phyloP scores from a whole-genome alignment of 2,329 filamentous ascomycete species.

The Lachnellula occidentalis region DNA sequence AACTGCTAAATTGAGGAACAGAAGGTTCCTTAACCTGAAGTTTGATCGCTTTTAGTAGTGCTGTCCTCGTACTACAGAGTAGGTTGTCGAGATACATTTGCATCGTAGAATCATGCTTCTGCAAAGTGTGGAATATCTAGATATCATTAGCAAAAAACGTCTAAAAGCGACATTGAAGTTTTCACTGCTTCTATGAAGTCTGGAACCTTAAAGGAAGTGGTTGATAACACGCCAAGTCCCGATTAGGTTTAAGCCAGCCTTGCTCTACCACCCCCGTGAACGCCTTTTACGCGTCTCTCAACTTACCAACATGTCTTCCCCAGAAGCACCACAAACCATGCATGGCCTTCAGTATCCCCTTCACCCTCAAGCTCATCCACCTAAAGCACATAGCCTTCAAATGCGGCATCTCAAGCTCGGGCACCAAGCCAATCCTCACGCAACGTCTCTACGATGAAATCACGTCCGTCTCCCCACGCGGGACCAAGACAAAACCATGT shows the following conservation, averaged over 20 bases:
- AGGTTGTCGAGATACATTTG: no score
- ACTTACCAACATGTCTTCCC: not conserved
- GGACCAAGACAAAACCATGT: constrained; percentile 10
- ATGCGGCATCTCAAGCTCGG: constrained; percentile 54
- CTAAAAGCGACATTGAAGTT: no score
- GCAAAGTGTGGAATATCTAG: no score
- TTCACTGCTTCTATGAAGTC: no score
- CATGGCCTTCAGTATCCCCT: constrained; percentile 28
- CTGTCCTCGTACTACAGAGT: no score
- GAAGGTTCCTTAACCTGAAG: not conserved
- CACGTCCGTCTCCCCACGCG: constrained; percentile 15
- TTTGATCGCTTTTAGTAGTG: no score
- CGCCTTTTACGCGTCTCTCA: not conserved
- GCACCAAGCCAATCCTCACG: constrained; percentile 52
- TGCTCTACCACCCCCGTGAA: not conserved
- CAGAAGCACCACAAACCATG: constrained; percentile 14
- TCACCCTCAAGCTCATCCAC: constrained; percentile 43
- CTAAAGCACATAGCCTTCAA: constrained; percentile 55
- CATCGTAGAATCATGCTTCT: no score
- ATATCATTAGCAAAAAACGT: no score
- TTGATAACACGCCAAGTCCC: no score
- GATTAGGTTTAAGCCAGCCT: not conserved
- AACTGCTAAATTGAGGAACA: no score
- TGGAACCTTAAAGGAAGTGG: no score
- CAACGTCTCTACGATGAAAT: constrained; percentile 43